These are phyloP conservation scores for Helianthus annuus DNA, from an alignment of 129 eudicot species.

Conservation along the genomic window DNA sequence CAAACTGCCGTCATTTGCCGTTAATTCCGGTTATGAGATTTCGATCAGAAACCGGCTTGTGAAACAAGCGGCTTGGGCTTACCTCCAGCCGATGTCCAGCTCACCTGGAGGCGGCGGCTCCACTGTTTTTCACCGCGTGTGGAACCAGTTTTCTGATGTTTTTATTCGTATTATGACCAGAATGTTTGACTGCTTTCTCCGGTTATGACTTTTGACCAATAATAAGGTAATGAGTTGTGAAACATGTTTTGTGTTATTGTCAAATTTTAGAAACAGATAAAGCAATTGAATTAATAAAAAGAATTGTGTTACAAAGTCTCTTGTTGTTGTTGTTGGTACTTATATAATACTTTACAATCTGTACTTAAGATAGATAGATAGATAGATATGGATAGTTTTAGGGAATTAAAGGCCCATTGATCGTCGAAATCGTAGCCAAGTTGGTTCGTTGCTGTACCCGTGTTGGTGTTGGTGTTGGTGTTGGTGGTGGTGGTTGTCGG, in stretches of 20 bases:
- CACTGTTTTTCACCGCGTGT: conserved; percentile 47
- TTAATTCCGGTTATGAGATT: conserved; percentile 47
- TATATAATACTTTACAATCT: conserved; percentile 23
- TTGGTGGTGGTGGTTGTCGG: conserved; percentile 22
- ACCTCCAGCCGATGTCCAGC: conserved; percentile 79
- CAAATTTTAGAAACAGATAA: conserved; percentile 13
- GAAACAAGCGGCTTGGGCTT: conserved; percentile 97
- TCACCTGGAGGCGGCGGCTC: conserved; percentile 38
- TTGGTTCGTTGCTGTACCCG: conserved; percentile 30
- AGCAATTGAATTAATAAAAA: conserved; percentile 24
- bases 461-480: not conserved
- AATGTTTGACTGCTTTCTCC: conserved; percentile 22
- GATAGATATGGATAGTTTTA: too few relatives aligned
- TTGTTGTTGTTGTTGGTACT: conserved; percentile 4
- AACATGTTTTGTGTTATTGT: conserved; percentile 15
- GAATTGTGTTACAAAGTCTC: conserved; percentile 17
- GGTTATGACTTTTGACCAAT: conserved; percentile 8
- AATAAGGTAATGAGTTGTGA: conserved; percentile 16
- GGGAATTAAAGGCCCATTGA: conserved; percentile 32
- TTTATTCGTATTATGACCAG: conserved; percentile 6
- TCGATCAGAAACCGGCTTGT: conserved; percentile 77
- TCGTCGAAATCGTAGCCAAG: conserved; percentile 41
- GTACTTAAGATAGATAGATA: not conserved
- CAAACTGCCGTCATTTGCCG: conserved; percentile 30
- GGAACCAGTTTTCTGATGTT: conserved; percentile 32